Conservation (phyloP, 306 rosid species). For the Erythrophleum fordii region DNA sequence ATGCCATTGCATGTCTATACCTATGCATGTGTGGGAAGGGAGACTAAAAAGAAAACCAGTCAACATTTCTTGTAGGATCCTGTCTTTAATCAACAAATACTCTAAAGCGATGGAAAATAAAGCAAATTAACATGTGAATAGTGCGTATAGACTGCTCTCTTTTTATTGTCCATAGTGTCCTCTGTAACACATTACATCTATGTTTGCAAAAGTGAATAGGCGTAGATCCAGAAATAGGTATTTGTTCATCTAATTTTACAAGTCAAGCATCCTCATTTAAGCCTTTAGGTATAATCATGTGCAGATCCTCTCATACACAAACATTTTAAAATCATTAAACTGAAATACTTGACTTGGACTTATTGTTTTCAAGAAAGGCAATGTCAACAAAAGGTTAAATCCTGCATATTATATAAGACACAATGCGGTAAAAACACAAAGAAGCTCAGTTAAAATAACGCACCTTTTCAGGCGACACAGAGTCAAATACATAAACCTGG, state of each 20-base stretch:
- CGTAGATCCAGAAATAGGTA: conserved; percentile 7
- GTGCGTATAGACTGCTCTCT: no score
- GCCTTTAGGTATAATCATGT: conserved; percentile 1
- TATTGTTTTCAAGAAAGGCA: conserved; percentile 15
- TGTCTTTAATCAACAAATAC: conserved; percentile 19
- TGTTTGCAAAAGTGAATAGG: conserved; percentile 1
- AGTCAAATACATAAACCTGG: conserved; percentile 73
- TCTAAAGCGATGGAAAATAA: conserved; percentile 8
- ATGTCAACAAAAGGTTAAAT: conserved; percentile 22
- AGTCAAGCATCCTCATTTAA: conserved; percentile 11
- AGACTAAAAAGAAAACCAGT: conserved; percentile 25
- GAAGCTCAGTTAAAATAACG: conserved; percentile 28
- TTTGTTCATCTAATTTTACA: conserved; percentile 7
- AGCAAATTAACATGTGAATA: conserved; percentile 10
- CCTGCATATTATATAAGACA: conserved; percentile 8
- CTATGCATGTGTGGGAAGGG: not conserved
- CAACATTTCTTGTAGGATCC: conserved; percentile 27
- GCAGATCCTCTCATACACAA: conserved; percentile 7
- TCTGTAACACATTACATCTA: conserved; percentile 17
- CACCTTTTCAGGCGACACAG: conserved; percentile 80
- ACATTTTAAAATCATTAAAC: conserved; percentile 26
- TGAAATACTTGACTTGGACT: conserved; percentile 27
- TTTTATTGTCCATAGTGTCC: conserved; percentile 11
- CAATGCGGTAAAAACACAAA: not conserved
- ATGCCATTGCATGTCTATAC: conserved; percentile 8